These are phyloP conservation scores for Paxillus involutus DNA, from an alignment of 768 basidiomycete species.

Conservation along the genomic window DNA sequence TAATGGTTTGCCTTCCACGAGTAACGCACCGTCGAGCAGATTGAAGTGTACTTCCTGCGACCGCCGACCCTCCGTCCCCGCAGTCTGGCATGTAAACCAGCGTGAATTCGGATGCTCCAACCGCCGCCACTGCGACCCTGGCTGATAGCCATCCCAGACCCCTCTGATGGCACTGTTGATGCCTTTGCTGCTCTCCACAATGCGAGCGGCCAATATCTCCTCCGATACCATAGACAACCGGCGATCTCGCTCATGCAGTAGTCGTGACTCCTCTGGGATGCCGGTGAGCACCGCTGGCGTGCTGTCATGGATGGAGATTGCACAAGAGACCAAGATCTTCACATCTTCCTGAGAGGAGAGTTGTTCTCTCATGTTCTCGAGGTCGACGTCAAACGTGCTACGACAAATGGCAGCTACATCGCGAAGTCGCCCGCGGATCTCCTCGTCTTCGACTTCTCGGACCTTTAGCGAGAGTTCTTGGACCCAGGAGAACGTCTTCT, in stretches of 20 bases:
- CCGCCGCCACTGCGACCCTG: conserved; percentile 24
- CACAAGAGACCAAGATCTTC: conserved; percentile 31
- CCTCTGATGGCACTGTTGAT: conserved; percentile 29
- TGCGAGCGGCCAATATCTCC: conserved; percentile 7
- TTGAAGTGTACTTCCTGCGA: conserved; percentile 38
- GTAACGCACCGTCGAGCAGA: conserved; percentile 38
- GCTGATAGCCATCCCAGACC: conserved; percentile 32
- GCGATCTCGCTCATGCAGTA: conserved; percentile 32
- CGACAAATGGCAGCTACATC: conserved; percentile 23
- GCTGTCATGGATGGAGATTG: conserved; percentile 33
- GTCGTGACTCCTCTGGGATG: conserved; percentile 9
- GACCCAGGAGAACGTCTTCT: conserved; percentile 36
- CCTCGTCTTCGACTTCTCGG: background rate
- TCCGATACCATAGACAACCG: conserved; percentile 33
- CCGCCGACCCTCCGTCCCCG: background rate
- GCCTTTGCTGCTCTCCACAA: conserved; percentile 15
- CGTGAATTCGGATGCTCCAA: conserved; percentile 19
- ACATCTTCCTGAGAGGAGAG: conserved; percentile 26
- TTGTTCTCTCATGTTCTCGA: background rate
- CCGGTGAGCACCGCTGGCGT: conserved; percentile 11
- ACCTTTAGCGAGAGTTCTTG: conserved; percentile 28
- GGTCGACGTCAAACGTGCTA: conserved; percentile 30
- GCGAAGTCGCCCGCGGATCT: conserved; percentile 7
- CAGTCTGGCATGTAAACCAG: conserved; percentile 31
- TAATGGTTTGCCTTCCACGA: conserved; percentile 42